A percentile compares a stretch with the other conserved stretches of the same genome.
Conservation (phyloP, 2,329 filamentous ascomycete species). For the Aspergillus sojae region DNA sequence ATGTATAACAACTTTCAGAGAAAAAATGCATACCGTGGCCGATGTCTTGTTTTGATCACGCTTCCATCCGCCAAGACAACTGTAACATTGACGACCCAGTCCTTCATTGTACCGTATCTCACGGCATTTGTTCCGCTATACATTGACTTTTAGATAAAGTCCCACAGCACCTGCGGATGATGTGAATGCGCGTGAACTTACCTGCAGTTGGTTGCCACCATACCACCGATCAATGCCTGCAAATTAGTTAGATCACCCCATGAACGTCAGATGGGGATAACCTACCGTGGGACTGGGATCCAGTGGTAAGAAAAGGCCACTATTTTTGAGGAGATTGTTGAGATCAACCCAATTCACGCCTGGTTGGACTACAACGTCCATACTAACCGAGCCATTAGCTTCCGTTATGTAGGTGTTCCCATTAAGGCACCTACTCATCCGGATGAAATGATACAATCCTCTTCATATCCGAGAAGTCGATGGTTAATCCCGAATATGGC, state of each 20-base stretch:
- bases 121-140: conserved; percentile 57
- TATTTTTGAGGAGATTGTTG: conserved; percentile 70
- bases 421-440: conserved; percentile 55
- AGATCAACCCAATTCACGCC: conserved; percentile 83
- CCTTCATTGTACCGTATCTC: conserved; percentile 73
- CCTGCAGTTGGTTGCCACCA: conserved; percentile 66
- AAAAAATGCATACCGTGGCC: conserved; percentile 9
- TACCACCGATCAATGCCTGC: conserved; percentile 53
- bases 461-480: conserved; percentile 86
- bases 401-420: too few species aligned
- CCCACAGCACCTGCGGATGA: conserved; percentile 28
- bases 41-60: conserved; percentile 64
- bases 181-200: neutral
- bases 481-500: conserved; percentile 78
- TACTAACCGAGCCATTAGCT: conserved; percentile 36
- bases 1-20: neutral
- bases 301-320: conserved; percentile 82
- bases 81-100: conserved; percentile 71
- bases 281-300: conserved; percentile 68
- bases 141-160: neutral
- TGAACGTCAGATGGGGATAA: neutral
- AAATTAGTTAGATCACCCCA: neutral
- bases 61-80: conserved; percentile 70
- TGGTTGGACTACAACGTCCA: conserved; percentile 88
- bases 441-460: conserved; percentile 74